Conservation (phyloP, 805 yeast genomes). For the Ogataea pignaliae region DNA sequence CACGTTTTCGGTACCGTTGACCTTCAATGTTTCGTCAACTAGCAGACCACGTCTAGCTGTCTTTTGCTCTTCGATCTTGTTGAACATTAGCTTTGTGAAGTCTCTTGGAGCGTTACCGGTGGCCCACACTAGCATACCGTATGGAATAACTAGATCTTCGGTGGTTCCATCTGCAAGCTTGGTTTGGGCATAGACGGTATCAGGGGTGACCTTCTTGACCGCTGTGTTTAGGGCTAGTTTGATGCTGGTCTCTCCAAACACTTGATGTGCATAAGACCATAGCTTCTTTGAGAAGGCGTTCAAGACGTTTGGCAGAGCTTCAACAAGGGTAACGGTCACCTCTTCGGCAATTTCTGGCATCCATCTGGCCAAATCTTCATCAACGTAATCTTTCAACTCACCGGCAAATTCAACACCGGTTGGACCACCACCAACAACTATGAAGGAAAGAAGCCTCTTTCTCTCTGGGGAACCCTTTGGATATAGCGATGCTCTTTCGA, state of each 20-base stretch:
- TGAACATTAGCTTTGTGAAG: conserved; percentile 38
- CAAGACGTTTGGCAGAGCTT: conserved; percentile 51
- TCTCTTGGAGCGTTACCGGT: conserved; percentile 54
- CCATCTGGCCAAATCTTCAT: conserved; percentile 50
- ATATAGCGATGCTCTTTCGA: conserved; percentile 50
- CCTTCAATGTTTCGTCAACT: conserved; percentile 43
- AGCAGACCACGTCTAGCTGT: conserved; percentile 51
- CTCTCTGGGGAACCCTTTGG: conserved; percentile 50
- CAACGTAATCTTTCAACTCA: conserved; percentile 52
- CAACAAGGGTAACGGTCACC: conserved; percentile 45
- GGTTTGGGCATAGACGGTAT: conserved; percentile 38
- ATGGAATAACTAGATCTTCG: conserved; percentile 39
- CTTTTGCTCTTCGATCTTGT: conserved; percentile 46
- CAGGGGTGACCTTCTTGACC: conserved; percentile 44
- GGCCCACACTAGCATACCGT: conserved; percentile 55
- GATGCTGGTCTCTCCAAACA: conserved; percentile 46
- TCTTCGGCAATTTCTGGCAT: conserved; percentile 51
- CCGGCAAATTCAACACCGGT: conserved; percentile 58
- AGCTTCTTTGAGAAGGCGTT: conserved; percentile 47
- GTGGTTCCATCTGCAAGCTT: conserved; percentile 40
- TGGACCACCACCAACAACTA: conserved; percentile 58
- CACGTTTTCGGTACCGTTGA: conserved; percentile 45
- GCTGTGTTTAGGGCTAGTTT: conserved; percentile 44
- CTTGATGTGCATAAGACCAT: conserved; percentile 48
- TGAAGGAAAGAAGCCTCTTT: conserved; percentile 46